phyloP scores from a whole-genome alignment of 768 basidiomycete species.

The Mycena crocata region DNA sequence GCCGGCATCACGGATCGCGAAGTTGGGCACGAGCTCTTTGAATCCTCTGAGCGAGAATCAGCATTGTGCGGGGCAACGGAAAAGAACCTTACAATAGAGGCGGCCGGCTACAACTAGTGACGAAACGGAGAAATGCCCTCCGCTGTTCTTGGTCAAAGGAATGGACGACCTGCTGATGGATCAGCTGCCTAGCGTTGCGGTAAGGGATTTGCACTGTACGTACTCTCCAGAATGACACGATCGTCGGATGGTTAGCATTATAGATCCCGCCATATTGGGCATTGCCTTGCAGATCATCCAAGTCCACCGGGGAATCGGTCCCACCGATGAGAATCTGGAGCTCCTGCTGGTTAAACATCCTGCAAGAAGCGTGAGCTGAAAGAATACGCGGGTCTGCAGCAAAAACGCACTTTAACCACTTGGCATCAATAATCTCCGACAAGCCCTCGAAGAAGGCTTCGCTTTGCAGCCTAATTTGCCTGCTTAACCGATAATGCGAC shows the following conservation, averaged over 20 bases:
- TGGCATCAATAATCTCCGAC: constrained; percentile 90
- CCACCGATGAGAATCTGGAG: constrained; percentile 92
- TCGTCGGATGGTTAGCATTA: constrained; percentile 75
- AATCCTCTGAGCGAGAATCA: constrained; percentile 68
- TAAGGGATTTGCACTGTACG: constrained; percentile 33
- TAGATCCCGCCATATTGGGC: constrained; percentile 89
- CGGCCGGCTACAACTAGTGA: constrained; percentile 91
- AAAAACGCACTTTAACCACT: constrained; percentile 79
- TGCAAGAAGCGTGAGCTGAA: constrained; percentile 38
- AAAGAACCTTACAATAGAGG: constrained; percentile 75
- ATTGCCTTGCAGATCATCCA: constrained; percentile 82
- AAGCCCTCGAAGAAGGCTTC: constrained; percentile 93
- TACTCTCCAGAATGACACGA: constrained; percentile 87
- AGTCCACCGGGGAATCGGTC: constrained; percentile 84
- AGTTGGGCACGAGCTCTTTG: constrained; percentile 88
- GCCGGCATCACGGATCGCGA: constrained; percentile 88
- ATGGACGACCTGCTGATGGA: constrained; percentile 70
- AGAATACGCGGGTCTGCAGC: background rate
- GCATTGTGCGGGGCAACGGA: background rate
- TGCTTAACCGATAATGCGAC: constrained; percentile 88
- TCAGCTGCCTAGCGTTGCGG: constrained; percentile 1
- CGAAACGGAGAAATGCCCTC: constrained; percentile 84
- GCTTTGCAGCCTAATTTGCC: constrained; percentile 88
- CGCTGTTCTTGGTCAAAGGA: constrained; percentile 86
- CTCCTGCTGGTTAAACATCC: constrained; percentile 99